These are phyloP conservation scores for Lophiotrema nucula DNA, from an alignment of 495 filamentous ascomycete species.

Conservation along the genomic window DNA sequence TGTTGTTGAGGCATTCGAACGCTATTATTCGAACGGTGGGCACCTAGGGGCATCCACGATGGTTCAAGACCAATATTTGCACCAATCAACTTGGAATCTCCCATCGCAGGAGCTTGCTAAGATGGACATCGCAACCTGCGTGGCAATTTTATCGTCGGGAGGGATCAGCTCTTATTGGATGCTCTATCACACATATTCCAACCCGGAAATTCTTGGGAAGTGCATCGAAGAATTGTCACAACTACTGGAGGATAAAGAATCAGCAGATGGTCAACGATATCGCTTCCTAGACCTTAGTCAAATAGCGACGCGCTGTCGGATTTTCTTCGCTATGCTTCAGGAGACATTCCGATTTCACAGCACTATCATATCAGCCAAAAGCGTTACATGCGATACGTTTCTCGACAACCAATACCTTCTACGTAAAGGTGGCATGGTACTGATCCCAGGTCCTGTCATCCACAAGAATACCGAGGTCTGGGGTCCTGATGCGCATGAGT, in stretches of 20 bases:
- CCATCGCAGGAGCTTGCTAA: slow-evolving; percentile 1
- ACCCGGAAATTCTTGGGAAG: not conserved
- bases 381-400: not conserved
- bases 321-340: not conserved
- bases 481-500: not conserved
- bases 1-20: slow-evolving; percentile 4
- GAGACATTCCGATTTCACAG: slow-evolving; percentile 9
- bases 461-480: slow-evolving; percentile 7
- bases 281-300: not conserved
- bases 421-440: slow-evolving; percentile 7
- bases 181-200: slow-evolving; percentile 2
- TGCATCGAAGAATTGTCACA: not conserved
- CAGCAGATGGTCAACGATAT: not conserved
- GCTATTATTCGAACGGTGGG: slow-evolving; percentile 8
- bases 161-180: slow-evolving; percentile 7
- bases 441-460: slow-evolving; percentile 9
- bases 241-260: not conserved
- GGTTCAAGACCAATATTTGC: not conserved
- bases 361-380: slow-evolving; percentile 4
- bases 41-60: slow-evolving; percentile 4
- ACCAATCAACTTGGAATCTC: not conserved
- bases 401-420: slow-evolving; percentile 10
- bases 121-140: slow-evolving; percentile 9
- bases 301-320: slow-evolving; percentile 3
- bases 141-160: slow-evolving; percentile 9